These are phyloP conservation scores for Magnolia changhungtana DNA, from an alignment of 164 flowering plant genomes.

Conservation along the genomic window DNA sequence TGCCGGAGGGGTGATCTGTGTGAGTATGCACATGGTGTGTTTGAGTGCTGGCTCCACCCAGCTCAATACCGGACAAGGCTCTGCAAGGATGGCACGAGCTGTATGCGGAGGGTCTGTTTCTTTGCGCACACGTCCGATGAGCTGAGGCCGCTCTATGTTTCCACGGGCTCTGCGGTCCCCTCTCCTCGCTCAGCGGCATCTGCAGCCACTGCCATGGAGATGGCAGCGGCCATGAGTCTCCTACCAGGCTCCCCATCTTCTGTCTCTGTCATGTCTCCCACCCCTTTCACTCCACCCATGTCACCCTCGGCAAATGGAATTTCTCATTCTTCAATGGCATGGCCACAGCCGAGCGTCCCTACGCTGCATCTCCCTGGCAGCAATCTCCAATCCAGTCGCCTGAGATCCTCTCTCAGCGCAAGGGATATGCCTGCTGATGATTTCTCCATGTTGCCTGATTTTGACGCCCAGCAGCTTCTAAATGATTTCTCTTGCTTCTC, in stretches of 20 bases:
- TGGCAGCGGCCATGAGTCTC: slow-evolving; percentile 72
- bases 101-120: slow-evolving; percentile 82
- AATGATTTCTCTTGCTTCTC: slow-evolving; percentile 55
- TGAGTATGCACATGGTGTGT: slow-evolving; percentile 97
- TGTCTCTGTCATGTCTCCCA: slow-evolving; percentile 61
- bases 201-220: slow-evolving; percentile 61
- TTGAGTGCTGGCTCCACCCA: slow-evolving; percentile 97
- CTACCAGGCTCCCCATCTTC: slow-evolving; percentile 82
- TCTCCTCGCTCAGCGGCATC: slow-evolving; percentile 66
- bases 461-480: slow-evolving; percentile 56
- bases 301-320: slow-evolving; percentile 76
- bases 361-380: slow-evolving; percentile 85
- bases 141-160: slow-evolving; percentile 78
- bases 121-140: slow-evolving; percentile 89
- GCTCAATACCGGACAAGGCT: slow-evolving; percentile 92
- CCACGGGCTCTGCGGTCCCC: slow-evolving; percentile 89
- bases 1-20: slow-evolving; percentile 87
- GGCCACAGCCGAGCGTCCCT: slow-evolving; percentile 89
- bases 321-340: slow-evolving; percentile 51
- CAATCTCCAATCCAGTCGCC: slow-evolving; percentile 82
- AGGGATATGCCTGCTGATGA: slow-evolving; percentile 70
- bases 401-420: slow-evolving; percentile 82
- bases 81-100: slow-evolving; percentile 81
- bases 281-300: slow-evolving; percentile 82
- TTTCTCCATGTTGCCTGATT: slow-evolving; percentile 45